Percentiles rank a stretch among this genome's conserved stretches.
Evolutionary conservation across 2,329 filamentous ascomycete species (phyloP).

Genomic region (Rosellinia necatrix): DNA sequence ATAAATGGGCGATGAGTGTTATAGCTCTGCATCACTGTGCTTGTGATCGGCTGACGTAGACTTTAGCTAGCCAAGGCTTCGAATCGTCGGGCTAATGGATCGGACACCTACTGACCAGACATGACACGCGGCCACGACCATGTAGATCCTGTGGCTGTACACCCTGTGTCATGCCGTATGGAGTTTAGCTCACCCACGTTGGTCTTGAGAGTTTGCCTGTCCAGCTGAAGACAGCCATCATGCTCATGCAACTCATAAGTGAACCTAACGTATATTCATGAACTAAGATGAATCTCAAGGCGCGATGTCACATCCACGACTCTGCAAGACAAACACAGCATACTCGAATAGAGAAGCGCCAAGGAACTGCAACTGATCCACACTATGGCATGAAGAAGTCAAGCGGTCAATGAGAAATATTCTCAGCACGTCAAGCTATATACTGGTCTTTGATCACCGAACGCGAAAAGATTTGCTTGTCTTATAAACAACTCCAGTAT

Average conservation of each 20-base stretch:
- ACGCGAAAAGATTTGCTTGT: no score
- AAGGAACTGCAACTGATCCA: no score
- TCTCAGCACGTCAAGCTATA: no score
- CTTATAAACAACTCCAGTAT: no score
- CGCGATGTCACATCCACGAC: background rate
- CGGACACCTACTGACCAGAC: background rate
- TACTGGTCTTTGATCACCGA: no score
- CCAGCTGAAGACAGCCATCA: conserved; percentile 9
- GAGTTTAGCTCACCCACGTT: conserved; percentile 4
- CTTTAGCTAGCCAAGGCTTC: no score
- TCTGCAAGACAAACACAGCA: background rate
- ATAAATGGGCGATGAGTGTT: no score
- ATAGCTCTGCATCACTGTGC: no score
- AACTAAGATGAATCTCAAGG: background rate
- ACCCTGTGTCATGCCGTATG: conserved; percentile 1
- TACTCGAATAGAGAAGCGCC: no score
- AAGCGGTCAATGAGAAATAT: no score
- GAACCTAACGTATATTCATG: background rate
- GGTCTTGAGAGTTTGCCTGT: conserved; percentile 1
- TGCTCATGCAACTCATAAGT: background rate
- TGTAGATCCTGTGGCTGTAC: conserved; percentile 17
- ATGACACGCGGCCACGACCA: background rate
- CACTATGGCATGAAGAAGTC: no score
- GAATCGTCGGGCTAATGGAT: conserved; percentile 13
- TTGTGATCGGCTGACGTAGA: no score